Conservation (phyloP, 176 grass and related monocot species). For the Olyra latifolia region DNA sequence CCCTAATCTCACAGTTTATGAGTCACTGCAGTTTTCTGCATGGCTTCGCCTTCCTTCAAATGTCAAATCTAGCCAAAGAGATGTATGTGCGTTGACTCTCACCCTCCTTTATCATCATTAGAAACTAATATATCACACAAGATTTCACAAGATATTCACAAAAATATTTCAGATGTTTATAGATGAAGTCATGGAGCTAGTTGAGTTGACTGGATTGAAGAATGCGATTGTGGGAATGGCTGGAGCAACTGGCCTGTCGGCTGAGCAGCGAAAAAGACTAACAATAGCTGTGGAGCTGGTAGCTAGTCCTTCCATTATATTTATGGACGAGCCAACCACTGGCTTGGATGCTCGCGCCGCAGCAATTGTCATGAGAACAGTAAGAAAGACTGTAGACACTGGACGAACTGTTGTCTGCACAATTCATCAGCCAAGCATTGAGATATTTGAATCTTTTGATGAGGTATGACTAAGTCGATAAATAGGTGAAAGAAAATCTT, state of each 20-base stretch:
- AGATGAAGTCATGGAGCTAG: constrained; percentile 85
- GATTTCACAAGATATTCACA: constrained; percentile 29
- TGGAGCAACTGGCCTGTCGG: constrained; percentile 67
- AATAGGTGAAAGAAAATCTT: constrained; percentile 12
- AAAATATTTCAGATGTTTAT: constrained; percentile 74
- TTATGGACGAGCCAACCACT: constrained; percentile 94
- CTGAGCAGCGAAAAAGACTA: constrained; percentile 85
- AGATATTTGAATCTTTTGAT: constrained; percentile 97
- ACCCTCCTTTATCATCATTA: constrained; percentile 17
- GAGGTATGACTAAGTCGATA: constrained; percentile 50
- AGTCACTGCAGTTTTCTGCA: constrained; percentile 82
- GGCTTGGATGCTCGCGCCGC: constrained; percentile 88
- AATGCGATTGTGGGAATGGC: constrained; percentile 80
- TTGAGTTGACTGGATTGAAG: constrained; percentile 69
- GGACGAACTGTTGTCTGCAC: constrained; percentile 91
- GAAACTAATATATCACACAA: constrained; percentile 10
- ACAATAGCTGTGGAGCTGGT: constrained; percentile 91
- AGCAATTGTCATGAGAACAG: constrained; percentile 92
- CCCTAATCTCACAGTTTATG: constrained; percentile 76
- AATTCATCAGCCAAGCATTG: constrained; percentile 95
- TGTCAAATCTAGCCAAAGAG: constrained; percentile 63
- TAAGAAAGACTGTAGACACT: constrained; percentile 92
- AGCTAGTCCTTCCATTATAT: constrained; percentile 90
- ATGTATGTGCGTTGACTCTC: constrained; percentile 49
- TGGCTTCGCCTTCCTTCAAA: constrained; percentile 91